These are phyloP conservation scores for Solanum aculeatissimum DNA, from an alignment of 305 asterid species.

Conservation along the genomic window DNA sequence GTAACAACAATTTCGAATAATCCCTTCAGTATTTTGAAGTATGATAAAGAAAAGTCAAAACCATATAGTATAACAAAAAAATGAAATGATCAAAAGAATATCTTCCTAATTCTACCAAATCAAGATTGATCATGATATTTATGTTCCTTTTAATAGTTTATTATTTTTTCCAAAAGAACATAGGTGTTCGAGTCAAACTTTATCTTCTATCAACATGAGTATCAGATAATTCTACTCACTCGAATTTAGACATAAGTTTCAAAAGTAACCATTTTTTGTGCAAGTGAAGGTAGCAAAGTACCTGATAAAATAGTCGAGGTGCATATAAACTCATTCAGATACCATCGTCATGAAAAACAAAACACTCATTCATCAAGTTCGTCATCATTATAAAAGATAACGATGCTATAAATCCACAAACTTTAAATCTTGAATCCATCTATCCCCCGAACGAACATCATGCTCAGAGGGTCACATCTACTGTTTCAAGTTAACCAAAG, in stretches of 20 bases:
- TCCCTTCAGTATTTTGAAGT: neutral
- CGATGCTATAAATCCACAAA: neutral
- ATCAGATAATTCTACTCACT: neutral
- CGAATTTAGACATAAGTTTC: neutral
- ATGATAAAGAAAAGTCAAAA: neutral
- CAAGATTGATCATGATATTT: neutral
- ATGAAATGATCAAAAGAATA: neutral
- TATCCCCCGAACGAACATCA: neutral
- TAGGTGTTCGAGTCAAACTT: neutral
- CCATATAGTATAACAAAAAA: neutral
- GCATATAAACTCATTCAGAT: neutral
- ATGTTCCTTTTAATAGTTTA: neutral
- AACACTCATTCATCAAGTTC: neutral
- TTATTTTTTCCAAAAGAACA: too few relatives aligned
- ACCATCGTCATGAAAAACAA: neutral
- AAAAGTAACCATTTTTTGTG: neutral
- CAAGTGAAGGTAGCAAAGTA: neutral
- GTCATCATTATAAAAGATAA: neutral
- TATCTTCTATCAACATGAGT: neutral
- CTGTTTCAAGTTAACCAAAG: neutral
- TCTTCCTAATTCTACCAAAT: neutral
- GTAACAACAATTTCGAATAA: neutral
- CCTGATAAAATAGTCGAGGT: neutral
- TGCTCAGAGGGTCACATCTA: neutral
- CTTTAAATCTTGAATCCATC: neutral